Percentiles rank a stretch among this genome's conserved stretches.
These are phyloP conservation scores for Paecilomyces fulvus DNA, from an alignment of 2,329 filamentous ascomycete species.

Conservation along the genomic window DNA sequence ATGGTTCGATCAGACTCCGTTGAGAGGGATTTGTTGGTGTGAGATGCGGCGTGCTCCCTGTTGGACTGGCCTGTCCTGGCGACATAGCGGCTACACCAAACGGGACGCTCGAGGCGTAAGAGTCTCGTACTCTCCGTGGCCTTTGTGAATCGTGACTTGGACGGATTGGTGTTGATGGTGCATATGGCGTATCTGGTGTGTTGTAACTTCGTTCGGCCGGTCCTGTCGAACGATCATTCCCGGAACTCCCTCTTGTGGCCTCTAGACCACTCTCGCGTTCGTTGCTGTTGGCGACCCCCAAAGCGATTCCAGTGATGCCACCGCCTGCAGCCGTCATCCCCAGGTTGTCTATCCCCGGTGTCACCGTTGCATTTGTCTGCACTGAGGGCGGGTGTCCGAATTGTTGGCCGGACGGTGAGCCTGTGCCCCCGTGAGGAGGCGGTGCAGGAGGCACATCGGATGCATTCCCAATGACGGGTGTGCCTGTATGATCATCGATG, in stretches of 20 bases:
- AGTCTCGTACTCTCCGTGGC: slow-evolving; percentile 28
- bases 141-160: slow-evolving; percentile 13
- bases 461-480: slow-evolving; percentile 4
- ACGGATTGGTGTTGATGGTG: slow-evolving; percentile 16
- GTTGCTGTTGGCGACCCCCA: slow-evolving; percentile 57
- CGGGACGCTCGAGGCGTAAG: slow-evolving; percentile 29
- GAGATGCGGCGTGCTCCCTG: slow-evolving; percentile 20
- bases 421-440: slow-evolving; percentile 8
- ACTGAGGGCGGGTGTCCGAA: slow-evolving; percentile 20
- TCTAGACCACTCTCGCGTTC: slow-evolving; percentile 57
- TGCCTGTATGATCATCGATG: not conserved
- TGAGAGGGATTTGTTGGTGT: slow-evolving; percentile 31
- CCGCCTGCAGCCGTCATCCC: slow-evolving; percentile 52
- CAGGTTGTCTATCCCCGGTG: slow-evolving; percentile 61
- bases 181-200: slow-evolving; percentile 29
- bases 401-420: slow-evolving; percentile 6
- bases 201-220: not conserved
- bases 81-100: slow-evolving; percentile 25
- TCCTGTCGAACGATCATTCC: not conserved
- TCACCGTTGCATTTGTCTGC: slow-evolving; percentile 35
- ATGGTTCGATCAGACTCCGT: slow-evolving; percentile 41
- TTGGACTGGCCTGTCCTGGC: slow-evolving; percentile 26
- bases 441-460: slow-evolving; percentile 6
- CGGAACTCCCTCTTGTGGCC: slow-evolving; percentile 41
- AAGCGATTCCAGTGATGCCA: slow-evolving; percentile 60